These are phyloP conservation scores for Fusarium annulatum DNA, from an alignment of 2,329 filamentous ascomycete genomes.

Conservation along the genomic window DNA sequence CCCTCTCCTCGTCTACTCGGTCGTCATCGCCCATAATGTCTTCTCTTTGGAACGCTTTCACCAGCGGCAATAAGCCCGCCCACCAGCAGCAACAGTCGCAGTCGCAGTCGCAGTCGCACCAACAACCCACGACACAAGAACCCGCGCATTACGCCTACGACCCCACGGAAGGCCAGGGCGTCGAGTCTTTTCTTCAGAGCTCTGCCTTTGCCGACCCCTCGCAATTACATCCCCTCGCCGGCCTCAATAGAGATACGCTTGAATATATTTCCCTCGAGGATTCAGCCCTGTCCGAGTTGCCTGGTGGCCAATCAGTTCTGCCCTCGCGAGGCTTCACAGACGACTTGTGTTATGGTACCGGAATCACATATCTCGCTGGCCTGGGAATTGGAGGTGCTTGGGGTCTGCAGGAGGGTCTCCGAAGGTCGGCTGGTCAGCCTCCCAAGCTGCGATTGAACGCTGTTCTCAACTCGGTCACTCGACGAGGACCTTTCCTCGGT, in stretches of 20 bases:
- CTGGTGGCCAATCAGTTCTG: conserved; percentile 86
- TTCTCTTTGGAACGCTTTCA: conserved; percentile 70
- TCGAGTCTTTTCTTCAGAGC: conserved; percentile 84
- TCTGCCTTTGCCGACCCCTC: conserved; percentile 86
- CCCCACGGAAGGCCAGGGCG: conserved; percentile 78
- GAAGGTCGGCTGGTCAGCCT: conserved; percentile 78
- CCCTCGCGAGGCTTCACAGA: conserved; percentile 98
- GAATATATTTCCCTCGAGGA: conserved; percentile 97
- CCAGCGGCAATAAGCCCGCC: conserved; percentile 65
- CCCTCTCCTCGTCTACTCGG: conserved; percentile 24
- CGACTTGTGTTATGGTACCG: conserved; percentile 97
- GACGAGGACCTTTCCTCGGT: conserved; percentile 92
- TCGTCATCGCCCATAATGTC: conserved; percentile 57
- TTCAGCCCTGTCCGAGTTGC: conserved; percentile 84
- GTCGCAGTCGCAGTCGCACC: conserved; percentile 51
- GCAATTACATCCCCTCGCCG: conserved; percentile 90
- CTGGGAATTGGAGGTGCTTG: conserved; percentile 88
- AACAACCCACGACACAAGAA: conserved; percentile 55
- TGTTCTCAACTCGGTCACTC: conserved; percentile 92
- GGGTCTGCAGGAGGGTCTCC: conserved; percentile 91
- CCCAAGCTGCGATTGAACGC: conserved; percentile 95
- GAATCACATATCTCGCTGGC: conserved; percentile 91
- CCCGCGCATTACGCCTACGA: conserved; percentile 72
- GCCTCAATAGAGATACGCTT: conserved; percentile 90
- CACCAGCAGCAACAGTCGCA: conserved; percentile 56